These are phyloP conservation scores for Infundibulicybe gibba DNA, from an alignment of 768 basidiomycete genomes.

Conservation along the genomic window DNA sequence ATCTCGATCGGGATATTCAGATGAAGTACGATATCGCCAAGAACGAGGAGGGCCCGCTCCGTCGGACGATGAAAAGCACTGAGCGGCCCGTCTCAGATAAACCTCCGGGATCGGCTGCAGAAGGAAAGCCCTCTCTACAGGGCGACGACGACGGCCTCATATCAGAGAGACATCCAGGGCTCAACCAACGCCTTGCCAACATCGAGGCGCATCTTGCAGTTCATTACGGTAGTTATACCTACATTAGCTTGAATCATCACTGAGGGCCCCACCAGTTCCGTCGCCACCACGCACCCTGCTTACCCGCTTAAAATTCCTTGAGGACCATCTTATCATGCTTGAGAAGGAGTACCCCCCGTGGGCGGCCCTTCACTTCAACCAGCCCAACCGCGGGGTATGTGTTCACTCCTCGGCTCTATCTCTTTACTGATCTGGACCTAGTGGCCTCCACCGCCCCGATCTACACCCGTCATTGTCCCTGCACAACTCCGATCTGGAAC, in stretches of 20 bases:
- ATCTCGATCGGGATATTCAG: conserved; percentile 68
- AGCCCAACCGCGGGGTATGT: conserved; percentile 76
- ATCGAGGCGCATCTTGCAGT: conserved; percentile 72
- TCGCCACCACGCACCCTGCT: conserved; percentile 63
- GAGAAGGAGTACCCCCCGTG: conserved; percentile 86
- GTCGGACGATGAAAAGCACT: conserved; percentile 45
- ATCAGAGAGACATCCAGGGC: conserved; percentile 48
- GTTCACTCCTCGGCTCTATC: conserved; percentile 1
- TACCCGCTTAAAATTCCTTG: conserved; percentile 63
- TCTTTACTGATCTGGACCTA: conserved; percentile 17
- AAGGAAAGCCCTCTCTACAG: background rate
- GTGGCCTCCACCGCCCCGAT: conserved; percentile 84
- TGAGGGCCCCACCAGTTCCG: conserved; percentile 49
- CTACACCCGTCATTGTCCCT: conserved; percentile 77
- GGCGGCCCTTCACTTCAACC: conserved; percentile 87
- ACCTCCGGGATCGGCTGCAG: conserved; percentile 48
- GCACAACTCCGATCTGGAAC: conserved; percentile 31
- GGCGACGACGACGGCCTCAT: conserved; percentile 16
- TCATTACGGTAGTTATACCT: conserved; percentile 54
- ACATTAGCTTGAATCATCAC: background rate
- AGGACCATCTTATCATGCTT: conserved; percentile 72
- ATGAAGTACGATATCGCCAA: conserved; percentile 89
- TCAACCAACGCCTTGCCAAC: conserved; percentile 61
- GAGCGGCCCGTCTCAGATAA: background rate
- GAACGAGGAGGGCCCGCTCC: conserved; percentile 75